phyloP scores from a whole-genome alignment of 768 basidiomycete genomes.

The Mycena maculata region DNA sequence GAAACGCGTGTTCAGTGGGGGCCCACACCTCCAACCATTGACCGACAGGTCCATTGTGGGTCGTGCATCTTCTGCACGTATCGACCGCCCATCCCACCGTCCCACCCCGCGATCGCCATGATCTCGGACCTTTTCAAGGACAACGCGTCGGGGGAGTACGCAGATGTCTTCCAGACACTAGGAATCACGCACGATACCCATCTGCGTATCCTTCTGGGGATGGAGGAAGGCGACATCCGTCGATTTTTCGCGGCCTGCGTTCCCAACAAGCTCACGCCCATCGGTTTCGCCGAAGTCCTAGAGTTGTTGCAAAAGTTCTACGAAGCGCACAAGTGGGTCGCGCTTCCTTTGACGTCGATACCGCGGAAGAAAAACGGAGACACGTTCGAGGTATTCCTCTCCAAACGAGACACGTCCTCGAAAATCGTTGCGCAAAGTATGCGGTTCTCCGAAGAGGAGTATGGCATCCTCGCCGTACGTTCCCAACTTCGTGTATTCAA shows the following conservation, averaged over 20 bases:
- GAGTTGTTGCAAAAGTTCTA: background rate
- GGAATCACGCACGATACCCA: constrained; percentile 2
- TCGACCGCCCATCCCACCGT: background rate
- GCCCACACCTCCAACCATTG: too few species aligned
- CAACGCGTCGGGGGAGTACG: background rate
- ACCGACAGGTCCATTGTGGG: background rate
- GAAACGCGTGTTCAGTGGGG: too few species aligned
- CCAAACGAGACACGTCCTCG: background rate
- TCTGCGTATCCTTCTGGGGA: constrained; percentile 5
- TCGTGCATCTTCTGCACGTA: background rate
- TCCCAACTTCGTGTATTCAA: background rate
- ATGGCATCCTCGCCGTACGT: background rate
- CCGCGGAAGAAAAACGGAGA: background rate
- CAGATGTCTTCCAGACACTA: background rate
- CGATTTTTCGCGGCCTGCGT: background rate
- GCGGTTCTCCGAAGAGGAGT: constrained; percentile 6
- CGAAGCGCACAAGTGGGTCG: background rate
- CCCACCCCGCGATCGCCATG: background rate
- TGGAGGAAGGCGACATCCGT: background rate
- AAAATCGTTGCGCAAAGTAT: background rate
- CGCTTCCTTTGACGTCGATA: background rate
- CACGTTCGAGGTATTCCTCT: background rate
- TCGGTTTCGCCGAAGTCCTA: background rate
- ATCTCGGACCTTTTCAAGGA: background rate
- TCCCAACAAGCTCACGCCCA: background rate